Base-by-base conservation (phyloP, 345 rosid genomes). In the Viola odorata region DNA sequence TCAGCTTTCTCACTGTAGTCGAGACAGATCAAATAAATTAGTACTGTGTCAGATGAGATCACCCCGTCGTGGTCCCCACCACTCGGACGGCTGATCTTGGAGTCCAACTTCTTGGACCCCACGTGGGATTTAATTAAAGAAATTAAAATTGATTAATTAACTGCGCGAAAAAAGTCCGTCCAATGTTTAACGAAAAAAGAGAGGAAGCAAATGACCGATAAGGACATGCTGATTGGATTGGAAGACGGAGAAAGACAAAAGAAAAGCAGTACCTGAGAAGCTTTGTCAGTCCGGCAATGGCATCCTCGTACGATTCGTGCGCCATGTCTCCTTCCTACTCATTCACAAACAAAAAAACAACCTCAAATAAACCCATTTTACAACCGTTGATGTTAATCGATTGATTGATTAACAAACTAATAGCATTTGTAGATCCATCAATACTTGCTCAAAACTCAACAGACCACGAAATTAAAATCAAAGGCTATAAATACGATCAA, bases 201-300 rank as follows among this genome's bases (percentile, higher is more conserved):
- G 1, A 44, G 3, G 9, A 1, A 11, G 47, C 47, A 44, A 44
- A 36, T 14, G 15, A 8, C 5, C 8, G 8, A 5, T 3, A 16
- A 23, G 32, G 32, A 23, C 32, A 23, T 2, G 32, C 32, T 23
- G 32, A 23, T 23, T 23, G 32, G 36, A 15, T 12, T 32, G 10
- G 37, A 17, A 0, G 49, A 39, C 6, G 45, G 12, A 47, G 45
- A 4, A 5, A 23, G 1, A 6, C 44, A 58, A 61, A 45, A 48
- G 41, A 13, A 51, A 38, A 13, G 32, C 23, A 13, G 65, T 80
- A 91, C 97, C 95, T 83, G 80, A 94, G 85, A 64, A 95, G 91
- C 80, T 86, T 81, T 45, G 80, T 71, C 38, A 95, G 84, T 71
- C 72, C 91, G 37, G 81, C 88, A 58, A 91, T 78, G 76, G 96